These are phyloP conservation scores for Syzygium aqueum DNA, from an alignment of 345 rosid genomes.

Conservation along the genomic window DNA sequence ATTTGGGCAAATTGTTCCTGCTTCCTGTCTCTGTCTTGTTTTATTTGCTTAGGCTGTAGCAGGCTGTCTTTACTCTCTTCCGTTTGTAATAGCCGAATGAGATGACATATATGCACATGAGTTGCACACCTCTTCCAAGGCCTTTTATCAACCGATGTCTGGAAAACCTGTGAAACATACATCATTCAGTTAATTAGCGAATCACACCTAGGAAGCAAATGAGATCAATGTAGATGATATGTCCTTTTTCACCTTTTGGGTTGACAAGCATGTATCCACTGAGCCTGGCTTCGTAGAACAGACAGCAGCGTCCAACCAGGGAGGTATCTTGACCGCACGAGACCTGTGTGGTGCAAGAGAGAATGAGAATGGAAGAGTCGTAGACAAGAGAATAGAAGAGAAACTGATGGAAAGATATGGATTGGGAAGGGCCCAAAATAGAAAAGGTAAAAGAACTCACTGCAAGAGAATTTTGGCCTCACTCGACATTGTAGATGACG, in stretches of 20 bases:
- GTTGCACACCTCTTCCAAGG: constrained; percentile 45
- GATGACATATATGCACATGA: constrained; percentile 58
- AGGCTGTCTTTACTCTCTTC: constrained; percentile 22
- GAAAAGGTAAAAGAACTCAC: neutral
- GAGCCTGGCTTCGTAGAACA: constrained; percentile 22
- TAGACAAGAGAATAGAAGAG: neutral
- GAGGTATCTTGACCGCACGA: constrained; percentile 31
- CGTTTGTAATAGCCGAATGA: constrained; percentile 37
- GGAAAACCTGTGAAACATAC: constrained; percentile 19
- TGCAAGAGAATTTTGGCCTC: neutral
- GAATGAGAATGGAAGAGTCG: neutral
- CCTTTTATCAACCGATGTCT: constrained; percentile 12
- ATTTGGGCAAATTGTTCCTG: constrained; percentile 15
- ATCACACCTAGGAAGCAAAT: neutral
- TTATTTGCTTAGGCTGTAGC: constrained; percentile 11
- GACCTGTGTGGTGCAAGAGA: constrained; percentile 24
- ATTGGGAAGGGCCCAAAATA: neutral
- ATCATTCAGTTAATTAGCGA: neutral
- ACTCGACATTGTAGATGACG: neutral
- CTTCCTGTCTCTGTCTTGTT: constrained; percentile 21
- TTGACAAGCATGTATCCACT: constrained; percentile 13
- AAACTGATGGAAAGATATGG: neutral
- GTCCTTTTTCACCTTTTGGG: constrained; percentile 26
- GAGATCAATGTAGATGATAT: neutral
- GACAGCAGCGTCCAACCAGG: constrained; percentile 45